These are phyloP conservation scores for Emergomyces orientalis DNA, from an alignment of 2,329 filamentous ascomycete species.

Conservation along the genomic window DNA sequence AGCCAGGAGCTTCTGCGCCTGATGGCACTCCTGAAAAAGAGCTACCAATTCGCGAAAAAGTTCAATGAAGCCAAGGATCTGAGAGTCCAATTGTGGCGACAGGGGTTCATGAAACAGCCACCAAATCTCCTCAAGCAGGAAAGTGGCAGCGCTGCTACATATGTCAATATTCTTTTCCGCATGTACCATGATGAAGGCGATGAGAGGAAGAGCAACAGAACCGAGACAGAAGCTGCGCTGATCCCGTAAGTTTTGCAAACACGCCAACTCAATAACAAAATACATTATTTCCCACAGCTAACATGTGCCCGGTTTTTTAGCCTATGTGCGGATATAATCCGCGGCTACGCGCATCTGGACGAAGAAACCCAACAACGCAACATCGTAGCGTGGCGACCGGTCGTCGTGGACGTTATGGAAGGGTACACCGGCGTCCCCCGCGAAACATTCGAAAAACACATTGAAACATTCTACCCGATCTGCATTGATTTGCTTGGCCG, in stretches of 20 bases:
- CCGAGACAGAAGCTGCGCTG: conserved; percentile 80
- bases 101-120: conserved; percentile 99
- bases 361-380: conserved; percentile 96
- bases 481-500: conserved; percentile 72
- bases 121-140: conserved; percentile 97
- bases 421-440: conserved; percentile 79
- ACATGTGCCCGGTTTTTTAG: conserved; percentile 24
- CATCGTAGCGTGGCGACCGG: conserved; percentile 91
- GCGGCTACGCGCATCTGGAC: conserved; percentile 73
- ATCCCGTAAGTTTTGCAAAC: conserved; percentile 54
- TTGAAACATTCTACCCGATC: conserved; percentile 77
- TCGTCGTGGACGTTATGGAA: conserved; percentile 93
- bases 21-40: conserved; percentile 91
- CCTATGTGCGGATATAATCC: conserved; percentile 88
- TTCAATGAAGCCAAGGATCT: conserved; percentile 98
- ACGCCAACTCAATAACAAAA: not conserved
- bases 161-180: conserved; percentile 87
- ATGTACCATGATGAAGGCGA: conserved; percentile 91
- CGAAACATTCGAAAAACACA: conserved; percentile 68
- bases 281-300: conserved; percentile 13
- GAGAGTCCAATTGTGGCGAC: conserved; percentile 85
- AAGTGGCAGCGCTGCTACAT: conserved; percentile 82
- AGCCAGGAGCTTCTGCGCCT: conserved; percentile 79
- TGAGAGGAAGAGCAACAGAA: conserved; percentile 68
- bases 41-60: conserved; percentile 88